Evolutionary conservation across 164 flowering plant species (phyloP), one percentile per base, ranked within the genome.

Genomic region (Cinnamomum chago): DNA sequence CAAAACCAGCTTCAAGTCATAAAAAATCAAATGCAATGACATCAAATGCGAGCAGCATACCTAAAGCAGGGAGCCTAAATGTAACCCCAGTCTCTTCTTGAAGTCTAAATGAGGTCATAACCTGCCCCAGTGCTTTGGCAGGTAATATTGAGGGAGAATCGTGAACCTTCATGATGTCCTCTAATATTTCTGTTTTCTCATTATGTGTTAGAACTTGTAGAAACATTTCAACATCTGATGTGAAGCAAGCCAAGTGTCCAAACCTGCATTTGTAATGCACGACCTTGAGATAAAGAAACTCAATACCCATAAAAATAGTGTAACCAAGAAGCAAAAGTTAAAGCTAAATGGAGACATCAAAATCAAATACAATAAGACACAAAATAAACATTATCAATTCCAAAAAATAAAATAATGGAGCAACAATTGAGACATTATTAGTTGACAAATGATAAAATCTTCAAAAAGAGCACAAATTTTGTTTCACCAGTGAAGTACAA

Each of bases 221-320:
- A 70, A 86, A 90, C 58, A 62, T 62, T 81, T 90, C 93, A 71
- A 95, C 85, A 82, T 93, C 99, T 72, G 90, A 85, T 69, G 90
- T 27, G 68, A 88, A 93, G 84, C 91, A 85, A 73, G 92, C 84
- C 76, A 92, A 78, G 80, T 93, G 96, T 76, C 98, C 95, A 82
- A 93, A 95, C 82, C 99, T 93, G 95, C 65, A 70, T 35, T 58
- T 1, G 40, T 75, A 72, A 81, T 60, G 62, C 17, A 76, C 62
- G 62, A 68, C 58, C 51, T 62, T 73, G 75, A 73, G 69, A 18
- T 35, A 27, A 13, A 58, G 23, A 15, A 40, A 40, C 11, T 40
- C 47, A 35, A 7, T 40, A 6, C 47, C 47, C 47, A 40, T 0
- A 40, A 40, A 40, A 7, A 40, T 9, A 40, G 47, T 40, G 47